Percentiles rank a stretch among this genome's conserved stretches.
These are phyloP conservation scores for Elaeagnus macrophylla DNA, from an alignment of 306 rosid species.

Conservation along the genomic window DNA sequence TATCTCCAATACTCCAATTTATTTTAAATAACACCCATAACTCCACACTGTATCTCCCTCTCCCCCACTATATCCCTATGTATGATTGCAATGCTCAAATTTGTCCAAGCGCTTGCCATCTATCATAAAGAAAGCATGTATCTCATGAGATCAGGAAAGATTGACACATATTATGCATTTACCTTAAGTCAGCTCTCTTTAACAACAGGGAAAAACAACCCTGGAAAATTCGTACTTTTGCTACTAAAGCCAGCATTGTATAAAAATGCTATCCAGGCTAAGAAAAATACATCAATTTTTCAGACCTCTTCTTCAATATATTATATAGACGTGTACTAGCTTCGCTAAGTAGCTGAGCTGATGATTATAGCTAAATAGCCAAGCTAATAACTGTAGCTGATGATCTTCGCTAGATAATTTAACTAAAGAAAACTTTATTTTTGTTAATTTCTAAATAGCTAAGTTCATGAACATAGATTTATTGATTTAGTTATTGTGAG, in stretches of 20 bases:
- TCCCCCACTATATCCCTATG: conserved; percentile 99
- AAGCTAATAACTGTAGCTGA: no score
- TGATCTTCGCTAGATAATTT: no score
- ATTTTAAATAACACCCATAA: conserved; percentile 77
- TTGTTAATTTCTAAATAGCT: no score
- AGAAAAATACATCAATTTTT: conserved; percentile 22
- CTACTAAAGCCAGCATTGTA: conserved; percentile 19
- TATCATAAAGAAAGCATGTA: conserved; percentile 98
- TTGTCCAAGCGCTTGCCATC: conserved; percentile 99
- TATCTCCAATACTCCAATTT: conserved; percentile 90
- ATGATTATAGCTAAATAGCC: no score
- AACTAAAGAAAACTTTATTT: no score
- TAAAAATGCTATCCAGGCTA: conserved; percentile 15
- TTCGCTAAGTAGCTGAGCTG: no score
- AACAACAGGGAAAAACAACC: conserved; percentile 42
- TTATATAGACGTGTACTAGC: not conserved
- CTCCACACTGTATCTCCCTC: conserved; percentile 99
- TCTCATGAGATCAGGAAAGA: conserved; percentile 82
- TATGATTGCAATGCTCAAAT: conserved; percentile 98
- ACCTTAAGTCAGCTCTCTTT: conserved; percentile 74
- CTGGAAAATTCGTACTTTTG: conserved; percentile 31
- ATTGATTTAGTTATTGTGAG: no score
- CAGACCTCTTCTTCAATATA: conserved; percentile 20
- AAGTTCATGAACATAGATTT: no score
- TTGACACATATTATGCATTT: conserved; percentile 63